phyloP scores from a whole-genome alignment of 768 basidiomycete species.

The Mrakia gelida region DNA sequence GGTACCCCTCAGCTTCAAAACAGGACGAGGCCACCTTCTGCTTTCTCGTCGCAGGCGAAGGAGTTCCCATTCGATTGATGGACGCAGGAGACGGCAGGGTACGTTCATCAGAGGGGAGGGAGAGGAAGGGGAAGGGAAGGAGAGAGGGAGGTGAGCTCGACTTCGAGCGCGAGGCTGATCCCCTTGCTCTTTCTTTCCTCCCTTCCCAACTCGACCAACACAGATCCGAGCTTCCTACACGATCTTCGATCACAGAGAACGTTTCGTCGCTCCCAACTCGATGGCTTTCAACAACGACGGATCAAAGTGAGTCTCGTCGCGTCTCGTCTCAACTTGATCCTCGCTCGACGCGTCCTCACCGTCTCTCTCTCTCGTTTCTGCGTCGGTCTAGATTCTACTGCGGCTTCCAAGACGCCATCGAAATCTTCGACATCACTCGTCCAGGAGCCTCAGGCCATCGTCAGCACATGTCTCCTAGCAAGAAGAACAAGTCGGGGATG shows the following conservation, averaged over 20 bases:
- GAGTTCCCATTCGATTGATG: slow-evolving; percentile 76
- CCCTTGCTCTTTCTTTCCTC: too few relatives aligned
- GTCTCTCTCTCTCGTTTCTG: background rate
- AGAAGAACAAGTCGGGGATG: slow-evolving; percentile 75
- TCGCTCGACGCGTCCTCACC: too few relatives aligned
- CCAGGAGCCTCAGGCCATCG: slow-evolving; percentile 69
- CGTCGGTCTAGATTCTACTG: slow-evolving; percentile 64
- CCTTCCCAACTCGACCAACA: background rate
- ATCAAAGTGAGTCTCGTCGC: slow-evolving; percentile 54
- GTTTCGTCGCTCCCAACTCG: slow-evolving; percentile 79
- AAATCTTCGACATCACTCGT: slow-evolving; percentile 68
- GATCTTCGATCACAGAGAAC: slow-evolving; percentile 90
- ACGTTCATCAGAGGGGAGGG: background rate
- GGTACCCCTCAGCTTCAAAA: slow-evolving; percentile 74
- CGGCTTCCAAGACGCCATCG: slow-evolving; percentile 78
- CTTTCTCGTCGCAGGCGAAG: slow-evolving; percentile 76
- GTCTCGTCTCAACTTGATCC: background rate
- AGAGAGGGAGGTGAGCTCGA: background rate
- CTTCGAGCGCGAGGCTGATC: background rate
- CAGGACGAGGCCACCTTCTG: slow-evolving; percentile 65
- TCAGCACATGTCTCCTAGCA: slow-evolving; percentile 63
- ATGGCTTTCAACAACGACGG: slow-evolving; percentile 69
- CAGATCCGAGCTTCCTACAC: slow-evolving; percentile 86
- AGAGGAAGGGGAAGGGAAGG: background rate
- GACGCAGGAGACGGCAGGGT: slow-evolving; percentile 76